Conservation (phyloP, 306 rosid genomes). For the Coriaria nepalensis region DNA sequence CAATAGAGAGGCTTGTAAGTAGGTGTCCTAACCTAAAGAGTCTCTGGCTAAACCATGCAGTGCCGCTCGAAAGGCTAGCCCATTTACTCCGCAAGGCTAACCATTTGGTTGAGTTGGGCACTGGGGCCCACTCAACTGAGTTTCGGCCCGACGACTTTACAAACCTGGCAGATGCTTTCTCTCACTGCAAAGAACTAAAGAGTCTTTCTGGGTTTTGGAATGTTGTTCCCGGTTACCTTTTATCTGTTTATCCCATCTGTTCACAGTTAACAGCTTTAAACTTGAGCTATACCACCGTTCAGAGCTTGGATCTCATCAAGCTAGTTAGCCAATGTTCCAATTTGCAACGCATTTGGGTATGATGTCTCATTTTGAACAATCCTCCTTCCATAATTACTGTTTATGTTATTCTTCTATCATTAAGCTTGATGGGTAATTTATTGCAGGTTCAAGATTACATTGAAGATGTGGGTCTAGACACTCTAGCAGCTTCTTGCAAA, state of each 20-base stretch:
- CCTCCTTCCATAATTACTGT: background rate
- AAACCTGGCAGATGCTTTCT: slow-evolving; percentile 27
- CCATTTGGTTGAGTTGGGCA: slow-evolving; percentile 57
- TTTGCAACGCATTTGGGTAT: slow-evolving; percentile 75
- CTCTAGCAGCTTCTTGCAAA: slow-evolving; percentile 53
- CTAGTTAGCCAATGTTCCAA: slow-evolving; percentile 41
- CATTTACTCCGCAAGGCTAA: slow-evolving; percentile 47
- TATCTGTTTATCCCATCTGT: slow-evolving; percentile 46
- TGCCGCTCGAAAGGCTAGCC: slow-evolving; percentile 41
- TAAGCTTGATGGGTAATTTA: slow-evolving; percentile 19
- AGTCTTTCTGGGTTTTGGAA: slow-evolving; percentile 74
- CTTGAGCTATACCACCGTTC: slow-evolving; percentile 67
- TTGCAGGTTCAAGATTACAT: slow-evolving; percentile 63
- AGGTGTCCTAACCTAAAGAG: slow-evolving; percentile 73
- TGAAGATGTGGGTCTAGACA: slow-evolving; percentile 60
- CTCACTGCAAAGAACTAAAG: slow-evolving; percentile 39
- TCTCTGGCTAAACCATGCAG: slow-evolving; percentile 48
- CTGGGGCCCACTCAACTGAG: slow-evolving; percentile 41
- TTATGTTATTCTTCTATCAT: background rate
- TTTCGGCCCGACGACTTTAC: slow-evolving; percentile 26
- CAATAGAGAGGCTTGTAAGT: slow-evolving; percentile 66
- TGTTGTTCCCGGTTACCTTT: slow-evolving; percentile 39
- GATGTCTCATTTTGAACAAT: background rate
- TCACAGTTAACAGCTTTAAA: slow-evolving; percentile 44
- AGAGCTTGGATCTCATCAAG: slow-evolving; percentile 33